Evolutionary conservation across 768 basidiomycete genomes (phyloP), one percentile per base, ranked within the genome.

Genomic region (Amanita thiersii): DNA sequence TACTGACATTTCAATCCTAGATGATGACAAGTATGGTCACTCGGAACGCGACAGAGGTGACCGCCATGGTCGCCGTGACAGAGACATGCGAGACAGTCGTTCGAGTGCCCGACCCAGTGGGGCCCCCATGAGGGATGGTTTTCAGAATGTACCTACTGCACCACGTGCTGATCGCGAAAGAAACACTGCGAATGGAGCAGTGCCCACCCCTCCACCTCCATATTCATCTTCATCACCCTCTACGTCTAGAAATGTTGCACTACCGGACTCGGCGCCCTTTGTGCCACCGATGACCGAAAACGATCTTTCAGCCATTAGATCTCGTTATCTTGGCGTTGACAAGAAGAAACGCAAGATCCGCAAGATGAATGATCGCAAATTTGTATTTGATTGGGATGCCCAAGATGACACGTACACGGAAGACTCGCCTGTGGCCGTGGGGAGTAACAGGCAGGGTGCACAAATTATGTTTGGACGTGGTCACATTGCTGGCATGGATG

Each of bases 331-430:
- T 23, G 96, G 96, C 3, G 86, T 89, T 14, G 85, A 87, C 60
- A 88, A 81, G 62, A 92, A 93, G 73, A 93, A 92, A 65, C 83
- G 89, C 29, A 91, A 88, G 62, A 86, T 90, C 51, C 81, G 90
- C 42, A 93, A 92, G 65, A 90, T 87, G 77, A 89, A 86, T 56
- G 91, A 93, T 60, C 81, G 90, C 62, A 94, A 94, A 63, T 91
- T 98, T 57, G 88, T 94, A n/a, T 99, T 99, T 55, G 96, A 98
- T 59, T 99, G 96, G 96, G 92, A 94, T 55, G 81, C 81, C 37
- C 86, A 85, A 58, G 96, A 99, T 53, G 96, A 99, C 59, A 99
- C 96, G 10, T 82, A 86, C 54, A 68, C 77, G 5, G 78, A 74
- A 21, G 86, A 87, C 54, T 77, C 84, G 11, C 81, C 82, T n/a